These are phyloP conservation scores for Moesziomyces aphidis DNA, from an alignment of 1,284 basidiomycete species.

Conservation along the genomic window DNA sequence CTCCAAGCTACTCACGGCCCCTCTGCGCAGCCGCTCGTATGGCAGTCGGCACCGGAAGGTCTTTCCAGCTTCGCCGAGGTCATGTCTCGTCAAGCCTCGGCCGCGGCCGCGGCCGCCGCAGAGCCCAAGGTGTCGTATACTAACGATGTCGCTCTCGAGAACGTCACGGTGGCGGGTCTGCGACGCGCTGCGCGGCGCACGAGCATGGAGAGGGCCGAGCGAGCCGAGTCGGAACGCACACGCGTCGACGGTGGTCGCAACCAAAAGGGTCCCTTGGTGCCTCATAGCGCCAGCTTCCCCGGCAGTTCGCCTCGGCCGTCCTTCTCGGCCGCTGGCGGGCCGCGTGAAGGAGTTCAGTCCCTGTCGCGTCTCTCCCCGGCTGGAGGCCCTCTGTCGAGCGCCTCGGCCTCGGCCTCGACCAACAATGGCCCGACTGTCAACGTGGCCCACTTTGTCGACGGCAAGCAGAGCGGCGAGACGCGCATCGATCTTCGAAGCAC, in stretches of 20 bases:
- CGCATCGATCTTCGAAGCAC: slow-evolving; percentile 50
- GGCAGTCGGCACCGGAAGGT: slow-evolving; percentile 52
- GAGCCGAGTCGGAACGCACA: slow-evolving; percentile 14
- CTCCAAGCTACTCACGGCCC: slow-evolving; percentile 32
- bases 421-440: slow-evolving; percentile 42
- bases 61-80: slow-evolving; percentile 31
- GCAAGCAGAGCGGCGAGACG: slow-evolving; percentile 47
- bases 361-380: slow-evolving; percentile 30
- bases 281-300: slow-evolving; percentile 50
- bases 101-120: slow-evolving; percentile 8
- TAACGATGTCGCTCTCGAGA: slow-evolving; percentile 31
- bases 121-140: slow-evolving; percentile 7
- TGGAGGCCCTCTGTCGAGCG: slow-evolving; percentile 7
- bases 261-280: slow-evolving; percentile 15
- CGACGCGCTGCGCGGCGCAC: slow-evolving; percentile 54
- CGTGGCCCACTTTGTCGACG: slow-evolving; percentile 44
- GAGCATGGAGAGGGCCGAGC: slow-evolving; percentile 40
- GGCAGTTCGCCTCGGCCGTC: slow-evolving; percentile 41
- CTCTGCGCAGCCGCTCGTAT: slow-evolving; percentile 27
- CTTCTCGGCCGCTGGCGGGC: slow-evolving; percentile 28
- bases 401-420: slow-evolving; percentile 33
- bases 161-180: slow-evolving; percentile 49
- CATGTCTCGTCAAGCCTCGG: slow-evolving; percentile 35
- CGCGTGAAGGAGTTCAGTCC: slow-evolving; percentile 35
- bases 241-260: slow-evolving; percentile 17